A percentile compares a stretch with the other conserved stretches of the same genome.
phyloP scores from a whole-genome alignment of 2,329 filamentous ascomycete genomes.

The Nemania abortiva region DNA sequence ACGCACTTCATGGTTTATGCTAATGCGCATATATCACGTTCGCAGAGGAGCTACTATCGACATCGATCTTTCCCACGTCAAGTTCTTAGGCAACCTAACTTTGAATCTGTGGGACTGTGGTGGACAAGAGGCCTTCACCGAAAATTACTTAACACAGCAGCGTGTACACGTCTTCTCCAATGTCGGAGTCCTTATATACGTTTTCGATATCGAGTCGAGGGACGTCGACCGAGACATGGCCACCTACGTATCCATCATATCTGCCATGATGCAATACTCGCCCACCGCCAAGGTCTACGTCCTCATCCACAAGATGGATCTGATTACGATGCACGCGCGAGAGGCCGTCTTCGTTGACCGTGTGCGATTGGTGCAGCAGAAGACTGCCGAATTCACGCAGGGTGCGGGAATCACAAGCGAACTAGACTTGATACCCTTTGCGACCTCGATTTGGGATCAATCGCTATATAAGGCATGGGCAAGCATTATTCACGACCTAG shows the following conservation, averaged over 20 bases:
- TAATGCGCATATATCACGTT: not conserved
- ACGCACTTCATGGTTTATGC: not conserved
- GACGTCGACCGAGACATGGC: conserved; percentile 94
- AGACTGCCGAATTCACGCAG: conserved; percentile 70
- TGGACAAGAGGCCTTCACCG: conserved; percentile 98
- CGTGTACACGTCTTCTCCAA: conserved; percentile 96
- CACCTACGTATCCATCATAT: conserved; percentile 91
- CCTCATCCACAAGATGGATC: conserved; percentile 98
- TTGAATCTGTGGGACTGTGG: conserved; percentile 99
- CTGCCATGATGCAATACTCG: conserved; percentile 88
- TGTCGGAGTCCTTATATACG: conserved; percentile 97
- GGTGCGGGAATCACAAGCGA: conserved; percentile 54
- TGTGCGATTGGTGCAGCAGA: conserved; percentile 79
- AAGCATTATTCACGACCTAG: conserved; percentile 95
- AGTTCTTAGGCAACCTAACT: conserved; percentile 97
- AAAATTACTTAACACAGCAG: conserved; percentile 96
- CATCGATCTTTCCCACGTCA: conserved; percentile 97
- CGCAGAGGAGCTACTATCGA: conserved; percentile 90
- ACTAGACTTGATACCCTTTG: conserved; percentile 86
- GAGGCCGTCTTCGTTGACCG: conserved; percentile 88
- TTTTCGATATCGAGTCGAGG: conserved; percentile 97
- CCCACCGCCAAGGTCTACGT: conserved; percentile 87
- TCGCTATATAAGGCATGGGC: conserved; percentile 98
- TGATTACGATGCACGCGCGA: conserved; percentile 84
- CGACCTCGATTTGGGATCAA: conserved; percentile 98